Percentiles rank a stretch among this genome's conserved stretches.
phyloP scores from a whole-genome alignment of 2,329 filamentous ascomycete species.

The Aspergillus sp. region DNA sequence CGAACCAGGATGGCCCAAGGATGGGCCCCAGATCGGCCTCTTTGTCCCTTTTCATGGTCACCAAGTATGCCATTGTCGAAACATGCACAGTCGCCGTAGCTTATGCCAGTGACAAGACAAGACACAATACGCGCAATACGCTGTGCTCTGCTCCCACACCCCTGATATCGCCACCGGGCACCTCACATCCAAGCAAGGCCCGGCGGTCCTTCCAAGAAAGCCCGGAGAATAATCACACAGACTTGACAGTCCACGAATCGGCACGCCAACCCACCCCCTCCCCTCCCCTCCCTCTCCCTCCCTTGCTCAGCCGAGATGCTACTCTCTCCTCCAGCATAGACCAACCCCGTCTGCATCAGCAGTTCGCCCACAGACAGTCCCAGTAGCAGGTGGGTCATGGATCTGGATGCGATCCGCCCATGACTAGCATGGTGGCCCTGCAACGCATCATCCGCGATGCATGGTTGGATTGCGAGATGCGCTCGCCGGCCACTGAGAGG shows the following conservation, averaged over 20 bases:
- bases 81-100: no score
- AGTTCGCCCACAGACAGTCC: neutral
- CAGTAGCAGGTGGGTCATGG: neutral
- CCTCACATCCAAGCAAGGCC: no score
- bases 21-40: neutral
- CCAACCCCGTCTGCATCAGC: neutral
- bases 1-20: neutral
- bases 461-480: neutral
- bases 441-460: neutral
- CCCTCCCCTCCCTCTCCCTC: neutral
- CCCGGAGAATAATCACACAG: no score
- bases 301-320: neutral
- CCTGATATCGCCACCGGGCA: no score
- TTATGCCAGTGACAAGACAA: no score
- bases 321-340: neutral
- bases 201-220: no score
- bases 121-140: no score
- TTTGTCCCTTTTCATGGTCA: neutral
- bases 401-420: neutral
- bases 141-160: no score
- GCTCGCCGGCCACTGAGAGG: neutral
- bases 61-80: no score
- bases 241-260: no score
- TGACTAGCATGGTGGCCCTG: neutral
- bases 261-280: neutral